A percentile compares a stretch with the other conserved stretches of the same genome.
Conservation (phyloP, 1,139 yeast genomes). For the Scheffersomyces stambukii region DNA sequence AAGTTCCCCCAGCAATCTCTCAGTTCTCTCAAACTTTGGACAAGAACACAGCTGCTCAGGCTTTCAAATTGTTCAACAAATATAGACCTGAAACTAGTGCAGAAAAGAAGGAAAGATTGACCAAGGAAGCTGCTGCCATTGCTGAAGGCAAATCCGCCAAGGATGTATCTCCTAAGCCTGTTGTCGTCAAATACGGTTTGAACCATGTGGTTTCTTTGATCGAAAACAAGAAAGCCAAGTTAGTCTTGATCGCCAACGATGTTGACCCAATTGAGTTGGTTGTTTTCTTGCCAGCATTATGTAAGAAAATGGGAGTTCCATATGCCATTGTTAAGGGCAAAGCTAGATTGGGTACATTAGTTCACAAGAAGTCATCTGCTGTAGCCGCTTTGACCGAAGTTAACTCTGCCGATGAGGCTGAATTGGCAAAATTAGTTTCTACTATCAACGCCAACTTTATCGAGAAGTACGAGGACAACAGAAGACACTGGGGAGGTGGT, state of each 20-base stretch:
- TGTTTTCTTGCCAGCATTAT: slow-evolving; percentile 93
- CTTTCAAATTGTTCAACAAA: slow-evolving; percentile 95
- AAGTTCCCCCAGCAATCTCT: slow-evolving; percentile 97
- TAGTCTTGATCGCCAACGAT: slow-evolving; percentile 95
- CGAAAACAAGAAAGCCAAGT: slow-evolving; percentile 97
- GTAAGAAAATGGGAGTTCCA: slow-evolving; percentile 99
- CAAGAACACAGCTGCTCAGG: slow-evolving; percentile 97
- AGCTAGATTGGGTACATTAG: slow-evolving; percentile 97
- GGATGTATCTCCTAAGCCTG: slow-evolving; percentile 95
- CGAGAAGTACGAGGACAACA: slow-evolving; percentile 89
- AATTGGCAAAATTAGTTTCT: slow-evolving; percentile 85
- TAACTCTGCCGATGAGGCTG: slow-evolving; percentile 88
- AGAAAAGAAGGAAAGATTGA: slow-evolving; percentile 98
- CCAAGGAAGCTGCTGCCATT: slow-evolving; percentile 97
- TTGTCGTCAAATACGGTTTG: slow-evolving; percentile 93
- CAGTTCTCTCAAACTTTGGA: slow-evolving; percentile 94
- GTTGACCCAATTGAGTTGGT: slow-evolving; percentile 99
- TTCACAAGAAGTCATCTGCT: slow-evolving; percentile 94
- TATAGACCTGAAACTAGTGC: slow-evolving; percentile 97
- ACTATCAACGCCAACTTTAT: slow-evolving; percentile 89
- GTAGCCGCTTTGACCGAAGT: slow-evolving; percentile 98
- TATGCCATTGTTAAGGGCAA: slow-evolving; percentile 98
- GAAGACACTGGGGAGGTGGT: slow-evolving; percentile 99
- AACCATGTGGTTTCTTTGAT: slow-evolving; percentile 96
- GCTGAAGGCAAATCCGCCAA: slow-evolving; percentile 96